A percentile compares a stretch with the other conserved stretches of the same genome.
Conservation (phyloP, 2,329 filamentous ascomycete genomes). For the Monilinia vaccinii-corymbosi region DNA sequence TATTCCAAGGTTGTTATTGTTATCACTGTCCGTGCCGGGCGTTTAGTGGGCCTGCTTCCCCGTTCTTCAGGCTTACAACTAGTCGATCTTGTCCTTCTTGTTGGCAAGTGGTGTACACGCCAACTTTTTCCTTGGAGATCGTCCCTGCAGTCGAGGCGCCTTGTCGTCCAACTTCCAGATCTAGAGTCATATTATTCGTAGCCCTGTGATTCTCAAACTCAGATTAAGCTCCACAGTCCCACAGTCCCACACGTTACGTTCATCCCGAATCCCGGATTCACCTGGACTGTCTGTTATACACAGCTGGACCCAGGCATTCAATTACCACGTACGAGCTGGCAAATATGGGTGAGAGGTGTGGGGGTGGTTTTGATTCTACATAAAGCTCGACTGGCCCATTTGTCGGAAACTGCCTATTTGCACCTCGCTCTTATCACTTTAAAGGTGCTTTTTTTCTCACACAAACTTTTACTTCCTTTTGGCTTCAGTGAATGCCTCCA, state of each 20-base stretch:
- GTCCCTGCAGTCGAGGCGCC: conserved; percentile 19
- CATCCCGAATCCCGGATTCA: conserved; percentile 19
- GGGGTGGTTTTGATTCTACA: conserved; percentile 20
- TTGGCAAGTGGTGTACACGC: conserved; percentile 20
- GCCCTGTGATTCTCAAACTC: conserved; percentile 23
- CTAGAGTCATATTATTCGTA: conserved; percentile 18
- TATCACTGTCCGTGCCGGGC: conserved; percentile 12
- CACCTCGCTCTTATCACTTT: conserved; percentile 17
- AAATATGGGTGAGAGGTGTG: conserved; percentile 22
- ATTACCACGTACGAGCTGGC: conserved; percentile 23
- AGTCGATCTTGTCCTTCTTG: conserved; percentile 12
- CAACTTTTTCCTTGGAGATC: conserved; percentile 18
- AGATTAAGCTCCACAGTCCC: conserved; percentile 20
- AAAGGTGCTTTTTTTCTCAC: conserved; percentile 23
- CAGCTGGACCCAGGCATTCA: conserved; percentile 7
- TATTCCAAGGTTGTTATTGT: conserved; percentile 14
- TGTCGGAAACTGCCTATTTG: conserved; percentile 17
- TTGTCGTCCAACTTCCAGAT: conserved; percentile 19
- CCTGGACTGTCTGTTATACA: conserved; percentile 19
- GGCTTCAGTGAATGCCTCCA: conserved; percentile 23
- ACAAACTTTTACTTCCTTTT: conserved; percentile 25
- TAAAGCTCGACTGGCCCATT: conserved; percentile 25
- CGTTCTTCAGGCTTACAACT: conserved; percentile 14
- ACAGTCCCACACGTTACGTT: conserved; percentile 14
- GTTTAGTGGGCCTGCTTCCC: conserved; percentile 14